These are phyloP conservation scores for Hapsidospora chrysogenum DNA, from an alignment of 495 filamentous ascomycete genomes.

Conservation along the genomic window DNA sequence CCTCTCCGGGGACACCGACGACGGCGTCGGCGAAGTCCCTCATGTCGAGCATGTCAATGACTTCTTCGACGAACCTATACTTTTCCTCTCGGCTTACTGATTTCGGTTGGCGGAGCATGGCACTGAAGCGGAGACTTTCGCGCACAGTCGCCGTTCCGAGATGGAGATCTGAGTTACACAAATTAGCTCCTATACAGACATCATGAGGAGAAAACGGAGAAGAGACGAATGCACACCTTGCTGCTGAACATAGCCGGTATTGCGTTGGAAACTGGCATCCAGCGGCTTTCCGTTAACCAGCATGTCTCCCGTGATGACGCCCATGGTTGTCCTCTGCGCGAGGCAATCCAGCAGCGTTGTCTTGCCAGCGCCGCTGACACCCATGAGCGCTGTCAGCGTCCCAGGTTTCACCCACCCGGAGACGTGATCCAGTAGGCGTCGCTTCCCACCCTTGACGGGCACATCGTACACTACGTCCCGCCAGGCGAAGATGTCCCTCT, in stretches of 20 bases:
- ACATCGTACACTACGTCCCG: conserved; percentile 48
- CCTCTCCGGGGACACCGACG: conserved; percentile 57
- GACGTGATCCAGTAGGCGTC: conserved; percentile 37
- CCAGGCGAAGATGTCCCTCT: conserved; percentile 39
- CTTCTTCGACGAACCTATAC: conserved; percentile 54
- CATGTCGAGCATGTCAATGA: conserved; percentile 64
- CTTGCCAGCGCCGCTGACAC: conserved; percentile 51
- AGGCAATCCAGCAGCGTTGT: conserved; percentile 50
- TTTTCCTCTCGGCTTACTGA: conserved; percentile 42
- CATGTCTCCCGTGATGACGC: conserved; percentile 57
- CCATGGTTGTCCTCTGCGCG: conserved; percentile 41
- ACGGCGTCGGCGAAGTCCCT: conserved; percentile 56
- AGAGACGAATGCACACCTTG: conserved; percentile 61
- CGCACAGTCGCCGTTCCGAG: conserved; percentile 59
- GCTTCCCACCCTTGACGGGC: conserved; percentile 35
- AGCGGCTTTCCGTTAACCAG: conserved; percentile 51
- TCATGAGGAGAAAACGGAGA: neutral
- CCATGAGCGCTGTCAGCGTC: conserved; percentile 54
- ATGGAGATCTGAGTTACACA: conserved; percentile 44
- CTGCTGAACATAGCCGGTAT: conserved; percentile 82
- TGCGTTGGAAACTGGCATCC: conserved; percentile 59
- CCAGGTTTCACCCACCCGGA: conserved; percentile 55
- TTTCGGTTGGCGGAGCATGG: conserved; percentile 51
- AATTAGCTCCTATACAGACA: neutral
- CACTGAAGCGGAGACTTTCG: conserved; percentile 54